Conservation (phyloP, 345 rosid species). For the Acer saccharum region DNA sequence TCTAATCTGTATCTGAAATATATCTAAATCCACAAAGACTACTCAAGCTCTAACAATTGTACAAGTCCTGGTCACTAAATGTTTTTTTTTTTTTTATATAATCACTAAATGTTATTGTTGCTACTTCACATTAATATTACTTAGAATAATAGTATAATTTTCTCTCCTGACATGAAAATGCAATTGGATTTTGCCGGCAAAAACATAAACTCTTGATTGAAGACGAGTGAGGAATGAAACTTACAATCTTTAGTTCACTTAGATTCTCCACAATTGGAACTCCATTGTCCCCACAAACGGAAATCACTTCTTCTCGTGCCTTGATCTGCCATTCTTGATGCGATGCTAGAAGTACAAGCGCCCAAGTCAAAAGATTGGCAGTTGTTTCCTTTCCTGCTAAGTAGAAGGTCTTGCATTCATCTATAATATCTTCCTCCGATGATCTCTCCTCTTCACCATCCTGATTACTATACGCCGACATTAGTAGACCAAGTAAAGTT, state of each 20-base stretch:
- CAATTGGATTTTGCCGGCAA: too few species aligned
- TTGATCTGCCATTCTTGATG: conserved; percentile 83
- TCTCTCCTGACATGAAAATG: too few species aligned
- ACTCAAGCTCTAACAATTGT: not conserved
- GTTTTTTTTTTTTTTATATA: too few species aligned
- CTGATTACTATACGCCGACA: conserved; percentile 49
- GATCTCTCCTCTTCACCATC: conserved; percentile 62
- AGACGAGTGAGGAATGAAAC: conserved; percentile 1
- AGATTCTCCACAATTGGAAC: conserved; percentile 43
- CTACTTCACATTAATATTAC: not conserved
- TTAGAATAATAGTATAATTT: too few species aligned
- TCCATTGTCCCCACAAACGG: conserved; percentile 36
- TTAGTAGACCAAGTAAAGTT: conserved; percentile 60
- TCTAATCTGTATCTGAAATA: not conserved
- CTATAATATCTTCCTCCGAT: conserved; percentile 66
- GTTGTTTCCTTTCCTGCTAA: conserved; percentile 89
- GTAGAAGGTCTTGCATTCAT: conserved; percentile 88
- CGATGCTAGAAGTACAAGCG: conserved; percentile 60
- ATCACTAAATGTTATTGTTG: too few species aligned
- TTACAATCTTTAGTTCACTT: conserved; percentile 67
- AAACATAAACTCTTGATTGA: not conserved
- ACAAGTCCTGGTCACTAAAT: not conserved
- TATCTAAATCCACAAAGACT: not conserved
- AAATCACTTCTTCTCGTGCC: conserved; percentile 67
- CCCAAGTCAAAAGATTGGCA: conserved; percentile 70